These are phyloP conservation scores for Begonia peltatifolia DNA, from an alignment of 306 rosid genomes.

Conservation along the genomic window DNA sequence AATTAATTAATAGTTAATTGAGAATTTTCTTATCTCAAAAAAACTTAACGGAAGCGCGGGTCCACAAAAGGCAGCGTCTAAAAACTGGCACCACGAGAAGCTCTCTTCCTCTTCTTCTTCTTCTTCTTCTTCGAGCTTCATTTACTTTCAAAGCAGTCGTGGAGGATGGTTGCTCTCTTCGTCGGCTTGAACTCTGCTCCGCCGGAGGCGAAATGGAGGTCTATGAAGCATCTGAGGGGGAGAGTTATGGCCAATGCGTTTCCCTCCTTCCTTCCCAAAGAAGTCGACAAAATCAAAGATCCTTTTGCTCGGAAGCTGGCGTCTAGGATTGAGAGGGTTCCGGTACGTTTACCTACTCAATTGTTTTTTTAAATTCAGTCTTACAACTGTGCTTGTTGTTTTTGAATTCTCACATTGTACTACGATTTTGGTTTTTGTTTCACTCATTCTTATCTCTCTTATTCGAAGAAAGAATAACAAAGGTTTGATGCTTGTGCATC, in stretches of 20 bases:
- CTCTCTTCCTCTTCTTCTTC: too few species aligned
- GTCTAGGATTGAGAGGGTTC: constrained; percentile 49
- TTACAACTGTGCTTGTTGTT: not conserved
- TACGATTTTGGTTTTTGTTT: too few species aligned
- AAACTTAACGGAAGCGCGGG: too few species aligned
- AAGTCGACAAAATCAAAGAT: constrained; percentile 54
- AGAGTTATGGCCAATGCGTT: constrained; percentile 20
- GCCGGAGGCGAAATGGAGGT: constrained; percentile 6
- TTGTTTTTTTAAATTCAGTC: not conserved
- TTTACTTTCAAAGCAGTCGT: constrained; percentile 2
- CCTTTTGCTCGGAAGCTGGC: constrained; percentile 59
- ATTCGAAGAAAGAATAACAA: too few species aligned
- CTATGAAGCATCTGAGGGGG: constrained; percentile 6
- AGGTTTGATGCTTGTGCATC: too few species aligned
- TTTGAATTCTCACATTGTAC: too few species aligned
- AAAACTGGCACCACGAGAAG: too few species aligned
- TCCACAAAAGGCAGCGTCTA: too few species aligned
- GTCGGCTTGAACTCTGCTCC: constrained; percentile 4
- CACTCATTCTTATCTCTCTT: too few species aligned
- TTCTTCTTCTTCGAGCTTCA: too few species aligned
- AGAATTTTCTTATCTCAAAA: too few species aligned
- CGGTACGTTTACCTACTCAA: constrained; percentile 28
- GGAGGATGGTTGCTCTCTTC: constrained; percentile 21
- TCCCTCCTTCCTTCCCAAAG: constrained; percentile 75
- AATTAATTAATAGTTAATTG: too few species aligned